phyloP scores from a whole-genome alignment of 1,284 basidiomycete species.

The Prillingera fragicola region DNA sequence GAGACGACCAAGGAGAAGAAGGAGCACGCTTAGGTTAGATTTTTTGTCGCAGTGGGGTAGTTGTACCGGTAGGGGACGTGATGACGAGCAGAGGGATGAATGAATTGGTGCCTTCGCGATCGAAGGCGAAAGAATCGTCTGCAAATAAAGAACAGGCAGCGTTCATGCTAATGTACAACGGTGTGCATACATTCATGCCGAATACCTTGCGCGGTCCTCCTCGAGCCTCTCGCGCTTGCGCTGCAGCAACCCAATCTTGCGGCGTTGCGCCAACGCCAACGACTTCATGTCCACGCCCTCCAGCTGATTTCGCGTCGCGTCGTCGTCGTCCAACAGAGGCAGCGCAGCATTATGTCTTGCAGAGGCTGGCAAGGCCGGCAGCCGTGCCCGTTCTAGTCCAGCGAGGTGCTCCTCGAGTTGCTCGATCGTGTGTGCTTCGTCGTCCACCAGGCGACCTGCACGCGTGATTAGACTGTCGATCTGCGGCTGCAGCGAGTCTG shows the following conservation, averaged over 20 bases:
- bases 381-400: neutral
- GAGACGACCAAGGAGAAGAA: slow-evolving; percentile 4
- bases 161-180: too few species aligned
- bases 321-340: neutral
- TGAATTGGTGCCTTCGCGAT: too few species aligned
- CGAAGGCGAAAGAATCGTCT: too few species aligned
- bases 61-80: too few species aligned
- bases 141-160: too few species aligned
- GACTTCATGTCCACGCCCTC: slow-evolving; percentile 31
- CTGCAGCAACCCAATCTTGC: slow-evolving; percentile 38
- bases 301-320: slow-evolving; percentile 17
- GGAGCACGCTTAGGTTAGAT: neutral
- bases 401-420: slow-evolving; percentile 32
- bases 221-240: slow-evolving; percentile 40
- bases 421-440: slow-evolving; percentile 21
- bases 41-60: neutral
- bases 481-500: slow-evolving; percentile 39
- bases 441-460: slow-evolving; percentile 28
- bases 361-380: neutral
- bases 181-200: neutral
- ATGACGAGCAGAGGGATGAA: too few species aligned
- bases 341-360: neutral
- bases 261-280: slow-evolving; percentile 33
- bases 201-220: slow-evolving; percentile 30
- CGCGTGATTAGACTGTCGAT: slow-evolving; percentile 40